Percentiles rank a stretch among this genome's conserved stretches.
Evolutionary conservation across 106 monocot species (phyloP).

Genomic region (Dioscorea dumetorum): DNA sequence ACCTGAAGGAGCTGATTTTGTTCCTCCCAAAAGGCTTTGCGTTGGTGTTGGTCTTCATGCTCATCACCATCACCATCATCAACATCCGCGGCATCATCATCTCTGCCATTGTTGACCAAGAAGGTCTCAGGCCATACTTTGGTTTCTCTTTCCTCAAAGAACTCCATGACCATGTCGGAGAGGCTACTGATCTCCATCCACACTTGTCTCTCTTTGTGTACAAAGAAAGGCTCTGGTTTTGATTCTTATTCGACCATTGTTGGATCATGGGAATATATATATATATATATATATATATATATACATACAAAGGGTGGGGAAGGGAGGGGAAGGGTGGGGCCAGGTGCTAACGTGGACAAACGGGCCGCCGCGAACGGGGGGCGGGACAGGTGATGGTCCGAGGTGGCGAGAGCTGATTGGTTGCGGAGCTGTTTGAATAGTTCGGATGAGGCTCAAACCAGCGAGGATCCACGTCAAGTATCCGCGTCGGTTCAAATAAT

Average conservation of each 20-base stretch:
- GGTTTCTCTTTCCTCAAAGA: slow-evolving; percentile 34
- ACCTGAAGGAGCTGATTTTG: slow-evolving; percentile 56
- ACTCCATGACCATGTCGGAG: slow-evolving; percentile 42
- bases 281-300: too few relatives aligned
- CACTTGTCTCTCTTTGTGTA: too few relatives aligned
- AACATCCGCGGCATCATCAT: too few relatives aligned
- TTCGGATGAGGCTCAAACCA: slow-evolving; percentile 4
- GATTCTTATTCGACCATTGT: too few relatives aligned
- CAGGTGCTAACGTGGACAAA: slow-evolving; percentile 3
- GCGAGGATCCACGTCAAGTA: slow-evolving; percentile 39
- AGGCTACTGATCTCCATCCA: slow-evolving; percentile 22
- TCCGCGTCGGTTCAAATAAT: too few relatives aligned
- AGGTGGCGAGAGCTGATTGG: not conserved
- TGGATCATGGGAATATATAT: not conserved
- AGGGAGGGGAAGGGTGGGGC: not conserved
- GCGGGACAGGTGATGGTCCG: not conserved
- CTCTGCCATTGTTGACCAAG: slow-evolving; percentile 2
- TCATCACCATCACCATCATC: not conserved
- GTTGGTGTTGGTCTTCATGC: too few relatives aligned
- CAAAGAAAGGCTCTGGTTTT: too few relatives aligned
- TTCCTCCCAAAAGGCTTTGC: slow-evolving; percentile 54
- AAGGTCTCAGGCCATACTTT: not conserved
- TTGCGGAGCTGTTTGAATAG: not conserved
- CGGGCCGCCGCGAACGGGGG: slow-evolving; percentile 4
- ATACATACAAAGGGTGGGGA: not conserved